Base-by-base conservation (phyloP, 208 protist genomes). In the Phytomonas francai region DNA sequence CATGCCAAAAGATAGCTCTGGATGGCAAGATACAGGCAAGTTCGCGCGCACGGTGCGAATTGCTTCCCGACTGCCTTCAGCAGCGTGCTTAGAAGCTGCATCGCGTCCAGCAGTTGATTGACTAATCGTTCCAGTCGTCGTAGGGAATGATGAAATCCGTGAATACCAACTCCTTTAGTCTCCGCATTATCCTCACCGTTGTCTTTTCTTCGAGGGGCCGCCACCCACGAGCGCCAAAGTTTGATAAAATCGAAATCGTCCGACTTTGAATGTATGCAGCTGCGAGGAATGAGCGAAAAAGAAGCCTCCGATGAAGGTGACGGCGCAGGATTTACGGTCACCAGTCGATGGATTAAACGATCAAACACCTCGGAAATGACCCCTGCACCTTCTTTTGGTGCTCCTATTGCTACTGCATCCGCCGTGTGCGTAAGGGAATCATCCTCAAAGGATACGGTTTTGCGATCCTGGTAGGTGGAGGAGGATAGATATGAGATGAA, bases 1-100 rank as follows among this genome's bases (percentile, higher is more conserved):
- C 85, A 93, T 51, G 81, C 74, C 9, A 92, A 67, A n/a, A 95
- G 80, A 71, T 93, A 95, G 28, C 78, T 70, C 60, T 93, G 83
- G 7, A 93, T 59, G 0, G 78, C 77, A 27, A 95, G 63, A 49
- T 85, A 28, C 28, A 90, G 64, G 68, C 87, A 95, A 3, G 79
- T 78, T 1, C 70, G n/a, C 25, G 82, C 81, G 79, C 85, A 93
- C 30, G 78, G 72, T 7, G 78, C 72, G 65, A 95, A 93, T 33
- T 72, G 76, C 61, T 75, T 66, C 29, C 89, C 89, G 25, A 88
- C 79, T 19, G 87, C 81, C 51, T 85, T 72, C 66, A 93, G 66
- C 58, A 95, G 78, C 12, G 76, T 76, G 70, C 79, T 77, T 3
- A 95, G 63, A 12, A 95, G 75, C 16, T 83, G 81, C 45, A 85